Conservation (phyloP, 192 early-diverging fungal genomes). For the Rhizophagus prolifer region DNA sequence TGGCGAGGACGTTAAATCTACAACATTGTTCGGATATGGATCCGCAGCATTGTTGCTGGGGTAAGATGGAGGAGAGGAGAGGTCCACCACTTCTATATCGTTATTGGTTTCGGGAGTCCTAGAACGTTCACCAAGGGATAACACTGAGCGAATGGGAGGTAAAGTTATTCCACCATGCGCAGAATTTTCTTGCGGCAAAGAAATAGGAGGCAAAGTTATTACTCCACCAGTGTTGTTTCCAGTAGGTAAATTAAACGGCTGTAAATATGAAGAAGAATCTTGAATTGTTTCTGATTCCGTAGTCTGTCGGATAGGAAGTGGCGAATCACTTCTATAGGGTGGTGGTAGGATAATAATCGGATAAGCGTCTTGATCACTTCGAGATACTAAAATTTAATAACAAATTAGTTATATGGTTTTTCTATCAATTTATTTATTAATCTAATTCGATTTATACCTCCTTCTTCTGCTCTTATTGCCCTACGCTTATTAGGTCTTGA, state of each 20-base stretch:
- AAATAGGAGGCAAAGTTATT: slow-evolving; percentile 7
- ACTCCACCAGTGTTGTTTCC: background rate
- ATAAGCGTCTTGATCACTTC: background rate
- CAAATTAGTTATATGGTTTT: no score
- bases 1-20: slow-evolving; percentile 2
- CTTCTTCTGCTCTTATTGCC: background rate
- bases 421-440: background rate
- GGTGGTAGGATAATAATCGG: background rate
- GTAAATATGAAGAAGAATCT: background rate
- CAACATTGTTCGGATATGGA: background rate
- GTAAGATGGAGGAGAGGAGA: background rate
- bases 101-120: background rate
- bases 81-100: background rate
- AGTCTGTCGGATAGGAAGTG: background rate
- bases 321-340: background rate
- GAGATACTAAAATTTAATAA: background rate
- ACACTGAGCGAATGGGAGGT: slow-evolving; percentile 8
- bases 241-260: background rate
- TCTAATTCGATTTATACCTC: background rate
- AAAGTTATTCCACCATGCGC: slow-evolving; percentile 14
- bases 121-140: background rate
- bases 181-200: slow-evolving; percentile 1
- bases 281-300: background rate
- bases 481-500: background rate
- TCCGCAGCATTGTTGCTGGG: background rate